These are phyloP conservation scores for Leucosporidium creatinivorum DNA, from an alignment of 768 basidiomycete genomes.

Conservation along the genomic window DNA sequence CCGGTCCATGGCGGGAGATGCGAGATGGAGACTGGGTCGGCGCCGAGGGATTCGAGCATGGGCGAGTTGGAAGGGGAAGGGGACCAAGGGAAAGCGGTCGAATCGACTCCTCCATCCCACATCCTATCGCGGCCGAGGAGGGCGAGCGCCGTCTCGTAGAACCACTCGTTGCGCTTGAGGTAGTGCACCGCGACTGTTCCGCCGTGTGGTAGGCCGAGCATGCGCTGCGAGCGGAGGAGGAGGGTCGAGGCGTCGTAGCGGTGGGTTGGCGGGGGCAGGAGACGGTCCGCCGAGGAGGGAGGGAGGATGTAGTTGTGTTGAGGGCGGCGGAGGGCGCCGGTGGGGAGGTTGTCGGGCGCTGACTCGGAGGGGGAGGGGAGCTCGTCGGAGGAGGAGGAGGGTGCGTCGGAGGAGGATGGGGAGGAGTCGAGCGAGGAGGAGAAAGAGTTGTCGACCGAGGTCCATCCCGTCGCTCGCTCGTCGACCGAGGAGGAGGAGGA, in stretches of 20 bases:
- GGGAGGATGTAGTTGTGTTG: constrained; percentile 27
- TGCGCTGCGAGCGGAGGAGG: constrained; percentile 29
- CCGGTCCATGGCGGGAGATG: constrained; percentile 4
- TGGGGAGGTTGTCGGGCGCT: constrained; percentile 21
- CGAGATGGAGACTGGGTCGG: not conserved
- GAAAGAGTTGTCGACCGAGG: constrained; percentile 2
- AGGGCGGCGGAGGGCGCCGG: constrained; percentile 22
- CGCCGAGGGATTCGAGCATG: constrained; percentile 6
- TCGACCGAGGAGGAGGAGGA: not conserved
- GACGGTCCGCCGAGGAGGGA: constrained; percentile 30
- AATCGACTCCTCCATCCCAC: constrained; percentile 35
- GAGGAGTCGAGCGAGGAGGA: constrained; percentile 10
- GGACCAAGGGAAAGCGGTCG: constrained; percentile 21
- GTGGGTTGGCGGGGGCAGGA: constrained; percentile 31
- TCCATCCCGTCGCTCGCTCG: not conserved
- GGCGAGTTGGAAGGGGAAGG: not conserved
- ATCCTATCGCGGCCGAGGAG: constrained; percentile 51
- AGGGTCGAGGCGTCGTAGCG: constrained; percentile 33
- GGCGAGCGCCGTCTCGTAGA: constrained; percentile 82
- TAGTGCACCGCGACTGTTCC: constrained; percentile 95
- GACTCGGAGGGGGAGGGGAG: not conserved
- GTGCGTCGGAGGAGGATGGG: not conserved
- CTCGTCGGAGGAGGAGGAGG: not conserved
- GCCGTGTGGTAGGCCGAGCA: constrained; percentile 46
- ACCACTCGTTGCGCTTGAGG: constrained; percentile 97